These are phyloP conservation scores for Magnusiomyces magnusii DNA, from an alignment of 1,139 yeast genomes.

Conservation along the genomic window DNA sequence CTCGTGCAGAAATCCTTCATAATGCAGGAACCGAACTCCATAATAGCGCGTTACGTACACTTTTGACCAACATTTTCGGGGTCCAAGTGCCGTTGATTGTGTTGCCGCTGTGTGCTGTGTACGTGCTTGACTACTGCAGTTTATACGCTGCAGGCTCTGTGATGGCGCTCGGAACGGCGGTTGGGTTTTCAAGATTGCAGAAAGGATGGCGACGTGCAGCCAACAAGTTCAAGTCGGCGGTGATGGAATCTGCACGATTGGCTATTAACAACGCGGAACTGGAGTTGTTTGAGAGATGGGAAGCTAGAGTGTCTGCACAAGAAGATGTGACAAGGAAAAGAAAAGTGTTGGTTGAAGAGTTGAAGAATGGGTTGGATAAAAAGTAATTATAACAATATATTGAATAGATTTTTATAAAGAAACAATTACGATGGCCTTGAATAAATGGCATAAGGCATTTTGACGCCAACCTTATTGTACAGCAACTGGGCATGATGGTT, in stretches of 20 bases:
- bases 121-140: slow-evolving; percentile 18
- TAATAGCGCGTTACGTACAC: slow-evolving; percentile 15
- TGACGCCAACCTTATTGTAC: slow-evolving; percentile 43
- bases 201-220: slow-evolving; percentile 31
- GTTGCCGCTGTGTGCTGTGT: slow-evolving; percentile 31
- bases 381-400: too few relatives aligned
- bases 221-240: slow-evolving; percentile 22
- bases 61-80: slow-evolving; percentile 21
- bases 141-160: slow-evolving; percentile 35
- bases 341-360: background rate
- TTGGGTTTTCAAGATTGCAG: slow-evolving; percentile 33
- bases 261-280: slow-evolving; percentile 24
- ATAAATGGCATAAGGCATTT: background rate
- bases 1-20: slow-evolving; percentile 12
- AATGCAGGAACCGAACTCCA: slow-evolving; percentile 15
- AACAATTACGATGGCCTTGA: background rate
- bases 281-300: slow-evolving; percentile 31
- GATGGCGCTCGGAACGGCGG: slow-evolving; percentile 33
- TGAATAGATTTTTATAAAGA: too few relatives aligned
- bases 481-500: slow-evolving; percentile 54
- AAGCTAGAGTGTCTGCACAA: slow-evolving; percentile 28
- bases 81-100: slow-evolving; percentile 33
- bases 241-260: slow-evolving; percentile 25
- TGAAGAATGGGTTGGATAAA: background rate
- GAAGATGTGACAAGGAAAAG: slow-evolving; percentile 17